These are phyloP conservation scores for Polychaeton citri DNA, from an alignment of 2,329 filamentous ascomycete genomes.

Conservation along the genomic window DNA sequence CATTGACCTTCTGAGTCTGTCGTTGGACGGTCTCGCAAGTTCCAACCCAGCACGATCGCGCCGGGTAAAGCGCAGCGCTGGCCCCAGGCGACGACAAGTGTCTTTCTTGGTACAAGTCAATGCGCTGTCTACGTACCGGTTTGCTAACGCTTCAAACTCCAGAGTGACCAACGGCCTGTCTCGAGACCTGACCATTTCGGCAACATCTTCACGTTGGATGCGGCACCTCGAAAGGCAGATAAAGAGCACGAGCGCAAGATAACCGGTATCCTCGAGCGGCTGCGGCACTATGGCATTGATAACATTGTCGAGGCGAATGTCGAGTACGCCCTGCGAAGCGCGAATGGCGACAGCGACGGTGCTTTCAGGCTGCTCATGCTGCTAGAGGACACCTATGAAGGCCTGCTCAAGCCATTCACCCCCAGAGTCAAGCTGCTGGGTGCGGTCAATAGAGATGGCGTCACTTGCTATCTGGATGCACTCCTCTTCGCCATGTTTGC, in stretches of 20 bases:
- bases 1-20: no score
- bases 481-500: conserved; percentile 94
- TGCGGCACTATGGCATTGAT: conserved; percentile 41
- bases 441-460: conserved; percentile 69
- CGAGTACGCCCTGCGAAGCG: conserved; percentile 48
- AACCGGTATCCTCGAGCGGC: conserved; percentile 38
- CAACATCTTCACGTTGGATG: conserved; percentile 47
- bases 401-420: conserved; percentile 62
- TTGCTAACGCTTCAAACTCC: background rate
- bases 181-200: conserved; percentile 46
- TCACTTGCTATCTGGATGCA: conserved; percentile 91
- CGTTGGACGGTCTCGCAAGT: no score
- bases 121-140: background rate
- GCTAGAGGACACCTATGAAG: conserved; percentile 68
- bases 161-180: background rate
- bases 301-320: conserved; percentile 49
- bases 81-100: no score
- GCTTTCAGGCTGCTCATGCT: conserved; percentile 66
- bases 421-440: conserved; percentile 62
- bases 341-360: conserved; percentile 56
- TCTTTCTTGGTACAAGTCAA: background rate
- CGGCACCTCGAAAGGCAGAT: conserved; percentile 40
- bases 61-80: no score
- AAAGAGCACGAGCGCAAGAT: conserved; percentile 46
- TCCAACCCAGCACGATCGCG: no score